A percentile compares a stretch with the other conserved stretches of the same genome.
phyloP scores from a whole-genome alignment of 805 yeast genomes.

The Monosporozyma aquatica region DNA sequence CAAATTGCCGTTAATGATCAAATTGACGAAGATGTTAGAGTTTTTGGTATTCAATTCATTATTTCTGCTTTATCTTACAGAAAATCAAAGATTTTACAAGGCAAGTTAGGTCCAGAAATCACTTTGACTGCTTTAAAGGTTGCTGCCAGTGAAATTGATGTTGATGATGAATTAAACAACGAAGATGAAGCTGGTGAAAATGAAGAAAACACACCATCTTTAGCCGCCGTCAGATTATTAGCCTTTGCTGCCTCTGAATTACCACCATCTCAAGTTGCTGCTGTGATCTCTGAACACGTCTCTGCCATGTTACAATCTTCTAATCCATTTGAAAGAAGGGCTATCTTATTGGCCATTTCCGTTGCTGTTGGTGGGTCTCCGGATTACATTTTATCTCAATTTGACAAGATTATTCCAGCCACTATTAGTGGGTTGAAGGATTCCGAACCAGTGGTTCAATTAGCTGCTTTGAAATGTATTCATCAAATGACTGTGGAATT shows the following conservation, averaged over 20 bases:
- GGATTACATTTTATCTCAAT: conserved; percentile 72
- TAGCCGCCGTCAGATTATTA: conserved; percentile 71
- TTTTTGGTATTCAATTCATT: conserved; percentile 75
- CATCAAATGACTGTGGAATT: conserved; percentile 72
- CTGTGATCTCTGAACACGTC: conserved; percentile 62
- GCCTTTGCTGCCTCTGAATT: conserved; percentile 71
- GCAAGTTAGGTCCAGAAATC: conserved; percentile 76
- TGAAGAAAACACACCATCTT: conserved; percentile 75
- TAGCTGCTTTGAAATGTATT: conserved; percentile 78
- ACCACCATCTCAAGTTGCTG: conserved; percentile 88
- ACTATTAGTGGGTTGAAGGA: conserved; percentile 73
- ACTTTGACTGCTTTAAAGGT: conserved; percentile 65
- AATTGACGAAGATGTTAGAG: conserved; percentile 74
- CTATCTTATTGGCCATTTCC: conserved; percentile 73
- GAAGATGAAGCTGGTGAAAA: conserved; percentile 89
- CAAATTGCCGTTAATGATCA: conserved; percentile 60
- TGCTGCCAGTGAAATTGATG: conserved; percentile 76
- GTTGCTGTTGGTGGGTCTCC: conserved; percentile 90
- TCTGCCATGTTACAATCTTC: conserved; percentile 48
- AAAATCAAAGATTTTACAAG: conserved; percentile 67
- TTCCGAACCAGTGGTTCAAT: conserved; percentile 61
- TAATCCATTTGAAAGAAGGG: conserved; percentile 77
- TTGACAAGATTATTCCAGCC: conserved; percentile 63
- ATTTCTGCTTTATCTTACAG: conserved; percentile 71
- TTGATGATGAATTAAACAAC: conserved; percentile 60